Conservation (phyloP, 768 basidiomycete genomes). For the Asterophora lycoperdoides region DNA sequence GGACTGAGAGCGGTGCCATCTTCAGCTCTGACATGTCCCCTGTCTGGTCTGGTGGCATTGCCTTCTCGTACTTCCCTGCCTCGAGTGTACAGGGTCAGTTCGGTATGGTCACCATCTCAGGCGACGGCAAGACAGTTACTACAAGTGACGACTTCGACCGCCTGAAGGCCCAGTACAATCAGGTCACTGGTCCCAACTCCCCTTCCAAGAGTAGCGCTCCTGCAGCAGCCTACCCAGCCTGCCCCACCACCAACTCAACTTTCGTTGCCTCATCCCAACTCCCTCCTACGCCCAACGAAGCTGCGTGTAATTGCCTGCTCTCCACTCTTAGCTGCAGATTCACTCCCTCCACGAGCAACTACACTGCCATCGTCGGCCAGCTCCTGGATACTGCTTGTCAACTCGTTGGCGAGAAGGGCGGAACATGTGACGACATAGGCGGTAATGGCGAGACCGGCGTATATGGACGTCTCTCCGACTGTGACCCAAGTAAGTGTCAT, state of each 20-base stretch:
- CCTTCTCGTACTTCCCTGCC: conserved; percentile 89
- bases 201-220: conserved; percentile 44
- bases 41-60: conserved; percentile 86
- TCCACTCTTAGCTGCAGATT: conserved; percentile 69
- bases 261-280: conserved; percentile 65
- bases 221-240: conserved; percentile 52
- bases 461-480: conserved; percentile 74
- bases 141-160: conserved; percentile 63
- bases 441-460: conserved; percentile 68
- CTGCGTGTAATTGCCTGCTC: conserved; percentile 76
- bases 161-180: conserved; percentile 57
- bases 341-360: conserved; percentile 57
- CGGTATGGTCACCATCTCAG: conserved; percentile 78
- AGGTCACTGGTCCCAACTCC: conserved; percentile 54
- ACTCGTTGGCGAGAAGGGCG: conserved; percentile 57
- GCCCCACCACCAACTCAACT: conserved; percentile 56
- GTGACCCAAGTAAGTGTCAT: conserved; percentile 65
- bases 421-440: conserved; percentile 64
- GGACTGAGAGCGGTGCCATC: conserved; percentile 75
- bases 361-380: conserved; percentile 53
- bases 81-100: conserved; percentile 67
- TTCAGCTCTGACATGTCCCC: conserved; percentile 69
- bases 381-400: conserved; percentile 73
- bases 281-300: conserved; percentile 80
- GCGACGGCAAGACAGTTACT: conserved; percentile 63